Conservation (phyloP, 1,139 yeast species). For the Debaryomyces subglobosus region DNA sequence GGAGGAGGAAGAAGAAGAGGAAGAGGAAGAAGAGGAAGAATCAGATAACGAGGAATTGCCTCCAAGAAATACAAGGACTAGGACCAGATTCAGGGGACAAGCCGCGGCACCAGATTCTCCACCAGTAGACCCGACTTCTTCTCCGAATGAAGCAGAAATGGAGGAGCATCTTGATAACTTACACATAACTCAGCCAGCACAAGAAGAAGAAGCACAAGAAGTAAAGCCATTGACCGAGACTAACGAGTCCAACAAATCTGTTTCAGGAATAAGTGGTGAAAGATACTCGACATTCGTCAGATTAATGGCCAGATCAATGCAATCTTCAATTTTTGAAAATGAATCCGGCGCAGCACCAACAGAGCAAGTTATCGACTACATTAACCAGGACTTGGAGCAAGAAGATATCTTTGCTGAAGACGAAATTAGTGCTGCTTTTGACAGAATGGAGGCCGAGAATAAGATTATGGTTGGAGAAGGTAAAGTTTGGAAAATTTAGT, state of each 20-base stretch:
- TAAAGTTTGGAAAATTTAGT: constrained; percentile 59
- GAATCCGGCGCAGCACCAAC: constrained; percentile 48
- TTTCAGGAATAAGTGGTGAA: constrained; percentile 46
- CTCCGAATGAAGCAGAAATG: constrained; percentile 25
- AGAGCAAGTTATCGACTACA: constrained; percentile 43
- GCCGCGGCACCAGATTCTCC: constrained; percentile 15
- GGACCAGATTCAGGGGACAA: constrained; percentile 18
- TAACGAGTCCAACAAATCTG: constrained; percentile 19
- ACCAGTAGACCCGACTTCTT: constrained; percentile 11
- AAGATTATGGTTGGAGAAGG: constrained; percentile 65
- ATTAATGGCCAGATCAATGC: constrained; percentile 49
- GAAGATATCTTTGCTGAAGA: constrained; percentile 58
- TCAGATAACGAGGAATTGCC: constrained; percentile 26
- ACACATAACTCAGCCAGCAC: constrained; percentile 20
- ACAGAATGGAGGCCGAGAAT: constrained; percentile 55
- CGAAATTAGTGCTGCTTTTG: constrained; percentile 60
- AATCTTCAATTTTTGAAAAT: constrained; percentile 49
- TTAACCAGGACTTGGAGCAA: constrained; percentile 58
- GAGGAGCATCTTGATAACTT: constrained; percentile 28
- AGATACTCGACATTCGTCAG: constrained; percentile 50
- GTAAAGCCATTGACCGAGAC: constrained; percentile 26
- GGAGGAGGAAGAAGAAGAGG: constrained; percentile 22
- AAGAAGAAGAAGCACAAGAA: background rate
- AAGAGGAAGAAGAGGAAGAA: constrained; percentile 20
- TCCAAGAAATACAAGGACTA: constrained; percentile 24